Evolutionary conservation across 2,329 filamentous ascomycete species (phyloP).

Genomic region (Alternaria atra): DNA sequence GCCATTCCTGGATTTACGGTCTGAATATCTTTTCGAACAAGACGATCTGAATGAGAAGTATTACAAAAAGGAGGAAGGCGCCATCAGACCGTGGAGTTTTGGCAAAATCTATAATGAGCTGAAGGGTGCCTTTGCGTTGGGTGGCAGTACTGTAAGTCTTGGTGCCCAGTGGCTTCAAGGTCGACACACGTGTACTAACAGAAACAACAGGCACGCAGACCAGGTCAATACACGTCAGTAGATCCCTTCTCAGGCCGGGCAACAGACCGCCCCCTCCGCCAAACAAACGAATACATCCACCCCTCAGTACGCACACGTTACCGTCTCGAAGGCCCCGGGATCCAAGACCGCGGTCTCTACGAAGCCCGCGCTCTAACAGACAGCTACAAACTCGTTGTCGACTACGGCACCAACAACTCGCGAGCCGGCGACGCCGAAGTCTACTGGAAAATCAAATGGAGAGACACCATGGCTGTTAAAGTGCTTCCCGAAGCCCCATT

Average conservation of each 20-base stretch:
- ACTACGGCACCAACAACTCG: constrained; percentile 45
- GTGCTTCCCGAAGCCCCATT: constrained; percentile 57
- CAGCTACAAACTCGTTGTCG: constrained; percentile 59
- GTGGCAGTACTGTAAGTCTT: constrained; percentile 51
- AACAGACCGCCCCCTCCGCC: constrained; percentile 55
- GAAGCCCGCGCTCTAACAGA: constrained; percentile 55
- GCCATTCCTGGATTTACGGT: constrained; percentile 58
- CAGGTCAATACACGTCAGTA: constrained; percentile 58
- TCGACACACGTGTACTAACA: constrained; percentile 7
- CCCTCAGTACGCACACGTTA: constrained; percentile 58
- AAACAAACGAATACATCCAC: constrained; percentile 64
- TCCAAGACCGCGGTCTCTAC: constrained; percentile 57
- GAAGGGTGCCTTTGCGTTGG: constrained; percentile 58
- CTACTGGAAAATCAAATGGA: constrained; percentile 54
- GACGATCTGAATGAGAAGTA: constrained; percentile 57
- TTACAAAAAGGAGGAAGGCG: constrained; percentile 54
- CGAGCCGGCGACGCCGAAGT: constrained; percentile 50
- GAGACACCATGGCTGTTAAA: constrained; percentile 49
- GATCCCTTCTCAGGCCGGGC: constrained; percentile 55
- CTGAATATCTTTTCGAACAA: constrained; percentile 58
- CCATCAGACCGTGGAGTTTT: constrained; percentile 59
- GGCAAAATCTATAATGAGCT: constrained; percentile 57
- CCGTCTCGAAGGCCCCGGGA: constrained; percentile 57
- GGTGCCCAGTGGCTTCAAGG: neutral
- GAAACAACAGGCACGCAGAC: constrained; percentile 51